Evolutionary conservation across 768 basidiomycete genomes (phyloP).

Genomic region (Termitomyces sp.): DNA sequence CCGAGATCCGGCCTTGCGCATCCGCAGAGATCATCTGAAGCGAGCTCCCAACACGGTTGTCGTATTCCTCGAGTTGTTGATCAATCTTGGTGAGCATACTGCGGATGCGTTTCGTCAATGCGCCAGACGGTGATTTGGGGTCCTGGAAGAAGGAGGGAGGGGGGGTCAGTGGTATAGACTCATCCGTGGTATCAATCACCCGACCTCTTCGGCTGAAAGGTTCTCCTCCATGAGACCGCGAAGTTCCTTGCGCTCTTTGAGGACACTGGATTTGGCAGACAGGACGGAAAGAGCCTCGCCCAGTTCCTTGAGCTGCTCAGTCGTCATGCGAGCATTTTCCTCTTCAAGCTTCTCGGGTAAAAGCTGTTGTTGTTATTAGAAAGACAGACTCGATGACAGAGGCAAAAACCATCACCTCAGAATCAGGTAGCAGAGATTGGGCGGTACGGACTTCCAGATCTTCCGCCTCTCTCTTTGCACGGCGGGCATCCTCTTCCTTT

Average conservation of each 20-base stretch:
- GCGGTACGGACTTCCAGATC: constrained; percentile 77
- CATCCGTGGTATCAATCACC: background rate
- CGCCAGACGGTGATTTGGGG: constrained; percentile 74
- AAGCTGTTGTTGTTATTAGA: constrained; percentile 34
- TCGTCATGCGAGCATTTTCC: constrained; percentile 91
- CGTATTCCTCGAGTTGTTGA: constrained; percentile 86
- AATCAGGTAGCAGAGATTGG: constrained; percentile 80
- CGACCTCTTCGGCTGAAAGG: constrained; percentile 74
- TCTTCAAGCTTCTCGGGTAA: constrained; percentile 52
- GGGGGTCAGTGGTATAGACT: too few relatives aligned
- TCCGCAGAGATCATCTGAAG: constrained; percentile 84
- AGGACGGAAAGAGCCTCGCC: constrained; percentile 87
- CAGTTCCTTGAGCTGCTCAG: constrained; percentile 92
- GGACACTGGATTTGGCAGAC: constrained; percentile 89
- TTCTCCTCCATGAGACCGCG: constrained; percentile 93
- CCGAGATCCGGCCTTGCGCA: constrained; percentile 82
- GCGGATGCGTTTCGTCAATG: constrained; percentile 93
- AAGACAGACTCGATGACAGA: background rate
- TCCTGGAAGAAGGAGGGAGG: too few relatives aligned
- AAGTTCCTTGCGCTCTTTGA: constrained; percentile 94
- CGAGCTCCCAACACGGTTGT: constrained; percentile 77
- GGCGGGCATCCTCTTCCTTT: constrained; percentile 88
- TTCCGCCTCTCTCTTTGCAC: constrained; percentile 74
- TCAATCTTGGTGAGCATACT: constrained; percentile 96
- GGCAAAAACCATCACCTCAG: constrained; percentile 52